phyloP scores from a whole-genome alignment of 441 rosid species.

The Syzygium syzygioides region DNA sequence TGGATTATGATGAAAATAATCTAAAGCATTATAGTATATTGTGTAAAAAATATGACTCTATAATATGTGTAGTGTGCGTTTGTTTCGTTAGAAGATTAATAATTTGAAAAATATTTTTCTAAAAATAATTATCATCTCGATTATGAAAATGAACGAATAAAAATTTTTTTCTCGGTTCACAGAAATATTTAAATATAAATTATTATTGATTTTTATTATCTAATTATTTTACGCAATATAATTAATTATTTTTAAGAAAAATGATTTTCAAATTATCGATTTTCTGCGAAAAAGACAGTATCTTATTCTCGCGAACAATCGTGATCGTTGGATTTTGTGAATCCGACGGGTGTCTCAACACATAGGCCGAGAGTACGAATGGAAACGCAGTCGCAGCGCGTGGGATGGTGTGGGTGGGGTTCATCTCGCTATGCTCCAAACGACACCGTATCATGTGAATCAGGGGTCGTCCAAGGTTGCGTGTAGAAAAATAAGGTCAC shows the following conservation, averaged over 20 bases:
- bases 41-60: not conserved
- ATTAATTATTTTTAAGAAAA: rapidly evolving
- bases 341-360: not conserved
- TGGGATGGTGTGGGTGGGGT: not conserved
- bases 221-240: not conserved
- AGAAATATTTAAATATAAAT: not conserved
- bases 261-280: too few relatives aligned
- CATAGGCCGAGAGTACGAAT: not conserved
- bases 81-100: not conserved
- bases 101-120: not conserved
- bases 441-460: not conserved
- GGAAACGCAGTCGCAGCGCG: not conserved
- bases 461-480: not conserved
- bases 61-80: not conserved
- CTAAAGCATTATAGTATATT: not conserved
- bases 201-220: rapidly evolving
- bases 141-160: rapidly evolving
- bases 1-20: not conserved
- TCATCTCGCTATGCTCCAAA: not conserved
- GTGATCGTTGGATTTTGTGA: not conserved
- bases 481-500: not conserved
- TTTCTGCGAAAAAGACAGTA: not conserved
- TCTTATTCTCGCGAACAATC: not conserved
- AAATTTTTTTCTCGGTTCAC: not conserved
- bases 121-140: rapidly evolving